Conservation (phyloP, 2,329 filamentous ascomycete species). For the Neofusicoccum ribis region DNA sequence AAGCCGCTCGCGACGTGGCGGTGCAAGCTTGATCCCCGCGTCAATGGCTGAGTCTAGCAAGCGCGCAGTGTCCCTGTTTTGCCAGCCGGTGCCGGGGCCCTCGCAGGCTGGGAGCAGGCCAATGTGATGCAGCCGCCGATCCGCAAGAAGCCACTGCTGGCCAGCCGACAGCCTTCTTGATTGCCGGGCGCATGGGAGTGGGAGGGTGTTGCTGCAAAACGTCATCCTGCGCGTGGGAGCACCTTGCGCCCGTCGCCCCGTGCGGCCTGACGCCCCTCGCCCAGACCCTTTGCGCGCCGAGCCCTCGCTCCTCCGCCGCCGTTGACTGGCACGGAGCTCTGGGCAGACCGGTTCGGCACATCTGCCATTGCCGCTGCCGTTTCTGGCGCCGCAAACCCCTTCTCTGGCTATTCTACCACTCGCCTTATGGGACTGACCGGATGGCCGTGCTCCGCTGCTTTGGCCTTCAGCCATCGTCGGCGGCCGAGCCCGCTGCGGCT, state of each 20-base stretch:
- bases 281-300: neutral
- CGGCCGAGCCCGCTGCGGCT: neutral
- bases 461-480: neutral
- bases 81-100: no score
- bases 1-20: neutral
- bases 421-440: neutral
- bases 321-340: neutral
- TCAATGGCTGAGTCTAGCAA: neutral
- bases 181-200: neutral
- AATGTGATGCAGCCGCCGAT: neutral
- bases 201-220: neutral
- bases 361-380: neutral
- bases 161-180: no score
- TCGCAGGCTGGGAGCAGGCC: neutral
- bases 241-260: neutral
- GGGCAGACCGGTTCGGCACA: neutral
- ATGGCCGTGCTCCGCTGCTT: neutral
- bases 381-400: no score
- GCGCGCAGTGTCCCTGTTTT: neutral
- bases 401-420: neutral
- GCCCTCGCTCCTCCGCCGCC: neutral
- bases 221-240: neutral
- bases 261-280: neutral
- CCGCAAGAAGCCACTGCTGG: neutral
- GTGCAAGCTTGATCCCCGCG: slow-evolving; percentile 10